A percentile compares a stretch with the other conserved stretches of the same genome.
Conservation (phyloP, 2,329 filamentous ascomycete species). For the Fusarium avenaceum region DNA sequence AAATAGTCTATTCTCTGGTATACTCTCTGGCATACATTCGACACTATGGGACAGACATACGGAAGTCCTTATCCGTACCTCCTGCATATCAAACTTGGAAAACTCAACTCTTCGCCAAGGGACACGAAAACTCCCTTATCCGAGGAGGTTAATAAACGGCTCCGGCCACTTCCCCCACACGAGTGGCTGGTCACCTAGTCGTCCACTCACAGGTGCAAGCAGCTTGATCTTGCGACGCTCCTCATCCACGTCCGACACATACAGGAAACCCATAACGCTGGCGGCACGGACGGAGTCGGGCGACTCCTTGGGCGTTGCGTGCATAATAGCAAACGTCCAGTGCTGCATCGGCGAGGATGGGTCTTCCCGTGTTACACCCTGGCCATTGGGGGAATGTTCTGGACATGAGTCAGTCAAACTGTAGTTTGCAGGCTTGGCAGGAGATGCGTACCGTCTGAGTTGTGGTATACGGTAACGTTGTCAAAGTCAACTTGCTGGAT, state of each 20-base stretch:
- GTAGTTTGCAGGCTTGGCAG: conserved; percentile 1
- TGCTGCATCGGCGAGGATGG: conserved; percentile 80
- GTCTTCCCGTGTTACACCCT: conserved; percentile 72
- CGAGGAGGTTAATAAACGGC: conserved; percentile 81
- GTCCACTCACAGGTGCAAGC: conserved; percentile 85
- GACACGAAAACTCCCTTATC: conserved; percentile 49
- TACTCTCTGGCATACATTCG: not conserved
- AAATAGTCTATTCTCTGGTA: not conserved
- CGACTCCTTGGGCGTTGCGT: conserved; percentile 77
- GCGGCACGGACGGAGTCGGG: conserved; percentile 82
- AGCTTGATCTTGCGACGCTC: conserved; percentile 84
- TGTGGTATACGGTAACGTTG: conserved; percentile 79
- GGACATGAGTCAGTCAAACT: conserved; percentile 28
- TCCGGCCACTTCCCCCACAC: conserved; percentile 91
- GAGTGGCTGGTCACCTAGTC: conserved; percentile 82
- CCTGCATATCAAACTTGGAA: not conserved
- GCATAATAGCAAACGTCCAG: conserved; percentile 86
- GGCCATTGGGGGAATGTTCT: conserved; percentile 52
- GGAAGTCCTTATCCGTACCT: conserved; percentile 1
- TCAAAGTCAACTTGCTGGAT: conserved; percentile 87
- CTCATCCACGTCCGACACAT: conserved; percentile 91
- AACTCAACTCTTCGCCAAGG: conserved; percentile 2
- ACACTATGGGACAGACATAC: not conserved
- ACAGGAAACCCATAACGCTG: conserved; percentile 91
- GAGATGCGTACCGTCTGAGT: conserved; percentile 68